phyloP scores from a whole-genome alignment of 2,329 filamentous ascomycete species.

The Fusarium sp. region DNA sequence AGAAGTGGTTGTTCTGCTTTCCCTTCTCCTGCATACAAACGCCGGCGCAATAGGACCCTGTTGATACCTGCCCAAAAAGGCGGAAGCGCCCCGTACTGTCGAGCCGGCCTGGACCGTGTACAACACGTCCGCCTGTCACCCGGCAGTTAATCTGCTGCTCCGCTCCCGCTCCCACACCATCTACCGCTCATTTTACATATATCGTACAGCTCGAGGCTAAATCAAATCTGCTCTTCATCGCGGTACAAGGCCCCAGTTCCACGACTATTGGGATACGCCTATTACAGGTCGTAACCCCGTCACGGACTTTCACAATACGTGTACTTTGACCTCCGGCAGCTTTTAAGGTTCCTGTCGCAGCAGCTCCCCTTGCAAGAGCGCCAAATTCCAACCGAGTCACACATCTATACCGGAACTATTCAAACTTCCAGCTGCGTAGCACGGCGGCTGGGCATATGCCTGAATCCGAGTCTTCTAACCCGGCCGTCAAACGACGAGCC shows the following conservation, averaged over 20 bases:
- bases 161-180: slow-evolving; percentile 28
- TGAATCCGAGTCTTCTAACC: slow-evolving; percentile 19
- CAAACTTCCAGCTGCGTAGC: not conserved
- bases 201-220: slow-evolving; percentile 12
- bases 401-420: not conserved
- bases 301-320: slow-evolving; percentile 8
- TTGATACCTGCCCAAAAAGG: not conserved
- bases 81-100: not conserved
- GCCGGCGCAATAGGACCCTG: not conserved
- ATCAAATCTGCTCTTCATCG: slow-evolving; percentile 16
- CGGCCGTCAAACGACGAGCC: slow-evolving; percentile 60
- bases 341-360: not conserved
- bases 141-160: slow-evolving; percentile 15
- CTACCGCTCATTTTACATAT: slow-evolving; percentile 9
- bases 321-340: slow-evolving; percentile 1
- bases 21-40: slow-evolving; percentile 3
- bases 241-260: slow-evolving; percentile 17
- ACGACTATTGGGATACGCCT: slow-evolving; percentile 6
- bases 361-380: not conserved
- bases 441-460: slow-evolving; percentile 16
- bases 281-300: not conserved
- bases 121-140: not conserved
- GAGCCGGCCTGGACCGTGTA: not conserved
- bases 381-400: not conserved
- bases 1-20: slow-evolving; percentile 1